phyloP scores from a whole-genome alignment of 164 flowering plant genomes.

The Aristolochia fimbriata region DNA sequence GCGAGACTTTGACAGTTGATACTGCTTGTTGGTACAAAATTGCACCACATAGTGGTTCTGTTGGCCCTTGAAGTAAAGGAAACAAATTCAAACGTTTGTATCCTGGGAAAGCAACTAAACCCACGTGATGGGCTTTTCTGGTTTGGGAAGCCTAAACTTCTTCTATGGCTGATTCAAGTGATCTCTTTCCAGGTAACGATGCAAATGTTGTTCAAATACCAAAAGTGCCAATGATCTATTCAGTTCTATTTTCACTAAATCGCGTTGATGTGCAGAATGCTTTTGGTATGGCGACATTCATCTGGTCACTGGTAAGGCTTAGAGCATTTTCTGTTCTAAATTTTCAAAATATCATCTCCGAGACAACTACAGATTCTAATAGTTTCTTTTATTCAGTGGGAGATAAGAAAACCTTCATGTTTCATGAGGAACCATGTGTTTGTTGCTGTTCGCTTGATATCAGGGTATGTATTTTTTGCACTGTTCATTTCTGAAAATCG shows the following conservation, averaged over 20 bases:
- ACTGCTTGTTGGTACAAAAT: slow-evolving; percentile 66
- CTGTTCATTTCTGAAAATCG: neutral
- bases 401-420: slow-evolving; percentile 51
- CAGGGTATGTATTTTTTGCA: slow-evolving; percentile 44
- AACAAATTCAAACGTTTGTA: slow-evolving; percentile 12
- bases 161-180: slow-evolving; percentile 55
- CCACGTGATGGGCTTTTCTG: slow-evolving; percentile 88
- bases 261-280: slow-evolving; percentile 61
- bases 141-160: slow-evolving; percentile 70
- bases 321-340: neutral
- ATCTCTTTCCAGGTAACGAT: slow-evolving; percentile 66
- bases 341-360: neutral
- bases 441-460: slow-evolving; percentile 49
- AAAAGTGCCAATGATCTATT: neutral
- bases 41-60: slow-evolving; percentile 71
- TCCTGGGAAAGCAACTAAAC: slow-evolving; percentile 29
- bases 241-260: neutral
- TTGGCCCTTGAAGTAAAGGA: slow-evolving; percentile 69
- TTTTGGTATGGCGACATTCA: slow-evolving; percentile 77
- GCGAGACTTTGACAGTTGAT: slow-evolving; percentile 34
- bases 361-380: neutral
- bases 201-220: neutral
- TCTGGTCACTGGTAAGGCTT: slow-evolving; percentile 74
- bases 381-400: slow-evolving; percentile 51
- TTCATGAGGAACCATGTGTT: slow-evolving; percentile 50